Conservation (phyloP, 1,284 basidiomycete species). For the Papiliotrema nemorosa region DNA sequence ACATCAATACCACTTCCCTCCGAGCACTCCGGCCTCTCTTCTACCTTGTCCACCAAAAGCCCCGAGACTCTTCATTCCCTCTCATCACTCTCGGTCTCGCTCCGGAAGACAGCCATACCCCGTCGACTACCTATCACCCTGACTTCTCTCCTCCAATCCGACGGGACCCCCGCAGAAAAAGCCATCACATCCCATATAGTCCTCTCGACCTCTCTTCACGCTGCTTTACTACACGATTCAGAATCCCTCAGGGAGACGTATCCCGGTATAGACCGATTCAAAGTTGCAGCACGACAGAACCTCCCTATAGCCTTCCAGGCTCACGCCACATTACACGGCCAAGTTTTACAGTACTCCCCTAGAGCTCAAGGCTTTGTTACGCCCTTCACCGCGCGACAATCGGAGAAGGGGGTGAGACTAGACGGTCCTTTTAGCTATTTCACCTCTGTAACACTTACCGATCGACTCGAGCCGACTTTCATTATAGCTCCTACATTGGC, state of each 20-base stretch:
- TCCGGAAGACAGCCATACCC: constrained; percentile 9
- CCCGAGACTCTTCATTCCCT: constrained; percentile 49
- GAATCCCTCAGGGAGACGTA: constrained; percentile 65
- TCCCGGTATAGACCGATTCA: constrained; percentile 79
- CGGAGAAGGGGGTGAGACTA: constrained; percentile 55
- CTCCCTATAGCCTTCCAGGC: constrained; percentile 68
- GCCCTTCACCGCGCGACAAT: constrained; percentile 45
- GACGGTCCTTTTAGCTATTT: constrained; percentile 83
- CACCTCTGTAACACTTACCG: constrained; percentile 72
- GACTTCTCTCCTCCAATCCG: constrained; percentile 56
- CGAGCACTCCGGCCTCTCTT: not conserved
- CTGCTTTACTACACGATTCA: constrained; percentile 75
- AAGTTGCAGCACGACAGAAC: constrained; percentile 75
- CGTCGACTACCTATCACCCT: constrained; percentile 60
- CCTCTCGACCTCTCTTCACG: constrained; percentile 67
- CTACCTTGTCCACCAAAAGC: not conserved
- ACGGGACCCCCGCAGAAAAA: constrained; percentile 51
- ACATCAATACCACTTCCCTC: not conserved
- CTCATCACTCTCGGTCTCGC: constrained; percentile 30
- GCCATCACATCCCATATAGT: constrained; percentile 49
- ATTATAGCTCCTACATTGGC: constrained; percentile 63
- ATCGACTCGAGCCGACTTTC: constrained; percentile 77
- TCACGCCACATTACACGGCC: constrained; percentile 54
- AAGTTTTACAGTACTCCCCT: constrained; percentile 61
- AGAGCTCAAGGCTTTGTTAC: constrained; percentile 53